A percentile compares a stretch with the other conserved stretches of the same genome.
Conservation (phyloP, 345 rosid genomes). For the Eucalyptus curtisii region DNA sequence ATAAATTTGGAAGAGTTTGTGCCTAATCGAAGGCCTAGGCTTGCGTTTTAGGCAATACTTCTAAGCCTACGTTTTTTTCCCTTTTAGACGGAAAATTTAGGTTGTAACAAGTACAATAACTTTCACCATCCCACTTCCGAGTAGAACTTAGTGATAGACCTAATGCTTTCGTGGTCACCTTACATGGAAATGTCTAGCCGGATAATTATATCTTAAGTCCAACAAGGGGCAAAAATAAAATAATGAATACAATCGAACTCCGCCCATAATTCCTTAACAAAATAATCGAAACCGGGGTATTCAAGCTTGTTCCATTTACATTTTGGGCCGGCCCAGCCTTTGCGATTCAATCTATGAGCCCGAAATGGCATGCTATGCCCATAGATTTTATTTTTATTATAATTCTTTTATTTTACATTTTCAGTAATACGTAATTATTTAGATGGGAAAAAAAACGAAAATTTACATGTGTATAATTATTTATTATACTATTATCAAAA, state of each 20-base stretch:
- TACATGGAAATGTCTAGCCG: neutral
- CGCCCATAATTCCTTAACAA: neutral
- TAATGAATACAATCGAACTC: neutral
- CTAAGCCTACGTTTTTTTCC: too few species aligned
- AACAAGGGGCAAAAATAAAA: neutral
- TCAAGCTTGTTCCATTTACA: neutral
- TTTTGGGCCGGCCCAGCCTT: neutral
- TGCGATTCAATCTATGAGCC: neutral
- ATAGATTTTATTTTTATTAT: neutral
- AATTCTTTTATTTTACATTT: neutral
- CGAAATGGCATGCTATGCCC: neutral
- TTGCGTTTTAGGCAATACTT: too few species aligned
- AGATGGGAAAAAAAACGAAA: neutral
- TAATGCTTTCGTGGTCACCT: neutral
- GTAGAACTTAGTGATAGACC: neutral
- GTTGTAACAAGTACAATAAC: neutral
- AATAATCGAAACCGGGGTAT: neutral
- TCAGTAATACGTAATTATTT: neutral
- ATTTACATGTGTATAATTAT: neutral
- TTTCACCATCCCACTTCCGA: neutral
- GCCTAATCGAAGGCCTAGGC: too few species aligned
- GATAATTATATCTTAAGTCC: neutral
- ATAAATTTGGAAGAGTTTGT: fast-evolving
- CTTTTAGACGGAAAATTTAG: fast-evolving
- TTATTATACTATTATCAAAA: neutral